Base-by-base conservation (phyloP, 2,329 filamentous ascomycete species). In the Aspergillus sp. region DNA sequence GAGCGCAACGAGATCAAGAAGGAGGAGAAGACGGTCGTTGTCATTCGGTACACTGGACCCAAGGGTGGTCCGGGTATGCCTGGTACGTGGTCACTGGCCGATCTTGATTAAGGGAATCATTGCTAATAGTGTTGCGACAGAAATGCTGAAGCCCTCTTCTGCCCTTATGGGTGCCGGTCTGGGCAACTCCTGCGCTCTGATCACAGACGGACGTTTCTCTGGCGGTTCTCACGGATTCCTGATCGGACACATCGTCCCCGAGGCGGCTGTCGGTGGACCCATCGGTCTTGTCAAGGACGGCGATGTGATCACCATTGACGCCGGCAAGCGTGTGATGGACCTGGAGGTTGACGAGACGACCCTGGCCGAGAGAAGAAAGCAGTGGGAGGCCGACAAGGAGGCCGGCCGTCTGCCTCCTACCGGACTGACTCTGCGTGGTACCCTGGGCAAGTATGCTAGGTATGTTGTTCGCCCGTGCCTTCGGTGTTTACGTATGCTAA, bases 171-270 rank as follows among this genome's bases (percentile, higher is more conserved):
- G 86, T 14, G 85, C 85, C n/a, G 86, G 86, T 14, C 79, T 88
- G 9, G 86, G 86, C 41, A 17, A 86, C 53, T 86, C 88, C 57
- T 83, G 87, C 19, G 87, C 87, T 3, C 76, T 90, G 34, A 86
- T 90, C 70, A 90, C 87, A 1, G 87, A 90, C 63, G 87, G 87
- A 20, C 69, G 72, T 45, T 74, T 74, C 67, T 73, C 70, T 7
- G 91, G 91, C 53, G 91, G 89, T 48, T 88, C 84, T 56, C 89
- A 94, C 80, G 89, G 89, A 36, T 94, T 94, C 81, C 77, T 94
- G 61, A 93, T 94, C 64, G 89, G 89, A 1, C 89, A 94, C 73
- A 88, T 96, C 57, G 89, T 92, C 38, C 91, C 91, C 21, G 91
- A 96, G 75, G 91, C 91, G 7, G 87, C 89, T 67, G 88, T 89